These are phyloP conservation scores for Medicago ruthenica DNA, from an alignment of 306 rosid species.

Conservation along the genomic window DNA sequence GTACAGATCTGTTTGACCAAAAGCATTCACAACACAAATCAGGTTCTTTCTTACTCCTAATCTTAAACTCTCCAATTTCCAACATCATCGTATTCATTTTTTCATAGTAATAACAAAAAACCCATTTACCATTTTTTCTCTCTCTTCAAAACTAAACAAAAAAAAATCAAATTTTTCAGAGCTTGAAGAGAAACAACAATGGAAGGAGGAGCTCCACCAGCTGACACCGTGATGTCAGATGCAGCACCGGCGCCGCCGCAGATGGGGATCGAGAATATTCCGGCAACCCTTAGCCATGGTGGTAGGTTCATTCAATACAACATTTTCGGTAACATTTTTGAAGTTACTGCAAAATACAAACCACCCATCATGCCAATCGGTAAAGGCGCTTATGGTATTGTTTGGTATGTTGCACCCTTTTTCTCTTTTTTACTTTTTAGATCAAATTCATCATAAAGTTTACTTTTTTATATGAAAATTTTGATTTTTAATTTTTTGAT, in stretches of 20 bases:
- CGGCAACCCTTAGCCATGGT: slow-evolving; percentile 91
- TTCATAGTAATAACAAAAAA: neutral
- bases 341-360: slow-evolving; percentile 90
- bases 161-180: slow-evolving; percentile 32
- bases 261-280: slow-evolving; percentile 74
- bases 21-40: slow-evolving; percentile 42
- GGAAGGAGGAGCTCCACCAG: slow-evolving; percentile 69
- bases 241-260: slow-evolving; percentile 50
- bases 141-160: neutral
- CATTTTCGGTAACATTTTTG: slow-evolving; percentile 90
- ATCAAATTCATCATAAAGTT: slow-evolving; percentile 40
- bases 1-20: slow-evolving; percentile 53
- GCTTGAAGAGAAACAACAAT: slow-evolving; percentile 16
- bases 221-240: slow-evolving; percentile 82
- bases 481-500: neutral
- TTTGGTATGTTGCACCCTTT: slow-evolving; percentile 62
- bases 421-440: neutral
- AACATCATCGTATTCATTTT: slow-evolving; percentile 1
- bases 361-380: slow-evolving; percentile 99
- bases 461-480: neutral
- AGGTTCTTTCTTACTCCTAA: slow-evolving; percentile 44
- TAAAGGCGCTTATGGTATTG: slow-evolving; percentile 98
- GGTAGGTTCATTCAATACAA: slow-evolving; percentile 94
- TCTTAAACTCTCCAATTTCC: slow-evolving; percentile 30
- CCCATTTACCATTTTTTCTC: slow-evolving; percentile 21